Conservation (phyloP, 768 basidiomycete species). For the Scleroderma citrinum region DNA sequence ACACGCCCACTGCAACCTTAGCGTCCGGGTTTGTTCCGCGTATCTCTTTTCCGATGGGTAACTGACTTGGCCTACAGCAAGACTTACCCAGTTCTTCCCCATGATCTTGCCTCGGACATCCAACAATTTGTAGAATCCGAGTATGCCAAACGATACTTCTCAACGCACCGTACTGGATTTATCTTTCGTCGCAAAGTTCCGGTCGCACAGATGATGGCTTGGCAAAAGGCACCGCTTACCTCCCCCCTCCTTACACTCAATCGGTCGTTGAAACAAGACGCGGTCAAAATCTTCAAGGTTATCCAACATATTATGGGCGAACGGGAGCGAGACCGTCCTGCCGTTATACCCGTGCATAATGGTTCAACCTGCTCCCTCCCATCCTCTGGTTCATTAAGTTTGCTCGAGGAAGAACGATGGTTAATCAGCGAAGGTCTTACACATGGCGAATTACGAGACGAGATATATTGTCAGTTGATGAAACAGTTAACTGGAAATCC, state of each 20-base stretch:
- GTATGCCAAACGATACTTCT: constrained; percentile 84
- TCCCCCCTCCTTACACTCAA: constrained; percentile 73
- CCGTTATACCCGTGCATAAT: constrained; percentile 42
- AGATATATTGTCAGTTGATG: constrained; percentile 89
- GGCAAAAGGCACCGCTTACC: constrained; percentile 76
- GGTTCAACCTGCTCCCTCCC: constrained; percentile 38
- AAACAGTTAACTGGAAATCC: constrained; percentile 87
- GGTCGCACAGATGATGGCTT: constrained; percentile 82
- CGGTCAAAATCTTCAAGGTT: constrained; percentile 80
- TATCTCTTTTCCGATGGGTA: neutral
- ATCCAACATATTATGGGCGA: constrained; percentile 95
- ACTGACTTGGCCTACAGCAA: constrained; percentile 33
- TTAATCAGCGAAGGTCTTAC: constrained; percentile 72
- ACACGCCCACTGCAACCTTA: constrained; percentile 38
- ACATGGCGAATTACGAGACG: constrained; percentile 84
- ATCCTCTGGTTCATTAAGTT: constrained; percentile 36
- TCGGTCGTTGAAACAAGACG: constrained; percentile 63
- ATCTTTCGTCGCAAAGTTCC: constrained; percentile 80
- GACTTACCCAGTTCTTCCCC: constrained; percentile 70
- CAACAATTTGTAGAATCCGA: constrained; percentile 82
- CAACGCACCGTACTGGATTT: constrained; percentile 84
- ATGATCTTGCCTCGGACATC: constrained; percentile 78
- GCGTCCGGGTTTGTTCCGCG: constrained; percentile 54
- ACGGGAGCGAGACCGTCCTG: constrained; percentile 62
- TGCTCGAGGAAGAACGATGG: constrained; percentile 86